Conservation (phyloP, 2,329 filamentous ascomycete genomes). For the Corinectria fuckeliana region DNA sequence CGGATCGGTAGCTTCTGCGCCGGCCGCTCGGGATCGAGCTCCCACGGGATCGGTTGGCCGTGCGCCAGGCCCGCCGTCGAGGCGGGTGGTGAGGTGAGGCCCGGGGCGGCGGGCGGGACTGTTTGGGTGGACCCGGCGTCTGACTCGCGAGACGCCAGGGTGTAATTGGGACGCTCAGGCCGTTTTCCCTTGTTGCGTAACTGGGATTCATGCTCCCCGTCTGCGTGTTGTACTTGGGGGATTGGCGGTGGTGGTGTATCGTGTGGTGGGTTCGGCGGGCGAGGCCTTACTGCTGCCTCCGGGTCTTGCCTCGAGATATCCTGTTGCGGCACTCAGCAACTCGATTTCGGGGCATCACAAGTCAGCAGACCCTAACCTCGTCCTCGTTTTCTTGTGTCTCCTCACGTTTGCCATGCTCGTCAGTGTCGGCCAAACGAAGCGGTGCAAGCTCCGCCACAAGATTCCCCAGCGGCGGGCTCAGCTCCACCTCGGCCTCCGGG, state of each 20-base stretch:
- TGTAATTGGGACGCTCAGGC: background rate
- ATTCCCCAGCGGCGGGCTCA: background rate
- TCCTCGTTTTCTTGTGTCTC: background rate
- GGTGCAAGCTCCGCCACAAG: conserved; percentile 2
- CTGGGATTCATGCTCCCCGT: background rate
- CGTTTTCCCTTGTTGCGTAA: conserved; percentile 6
- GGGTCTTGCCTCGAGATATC: background rate
- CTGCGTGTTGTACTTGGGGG: background rate
- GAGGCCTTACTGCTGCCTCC: conserved; percentile 8
- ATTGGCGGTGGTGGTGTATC: conserved; percentile 5
- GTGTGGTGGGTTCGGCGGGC: conserved; percentile 1
- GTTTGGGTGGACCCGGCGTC: conserved; percentile 8
- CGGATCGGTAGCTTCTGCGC: conserved; percentile 19
- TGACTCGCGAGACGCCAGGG: background rate
- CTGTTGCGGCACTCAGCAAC: conserved; percentile 4
- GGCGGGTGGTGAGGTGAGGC: background rate
- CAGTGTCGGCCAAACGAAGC: background rate
- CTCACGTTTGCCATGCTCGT: background rate
- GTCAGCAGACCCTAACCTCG: conserved; percentile 9
- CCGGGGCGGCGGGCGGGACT: background rate
- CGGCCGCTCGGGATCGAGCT: conserved; percentile 22
- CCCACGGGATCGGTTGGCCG: conserved; percentile 17
- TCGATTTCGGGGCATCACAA: background rate
- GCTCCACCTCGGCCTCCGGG: conserved; percentile 10
- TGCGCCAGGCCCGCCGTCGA: conserved; percentile 10